Conservation (phyloP, 148 eudicot genomes). For the Euryodendron excelsum region DNA sequence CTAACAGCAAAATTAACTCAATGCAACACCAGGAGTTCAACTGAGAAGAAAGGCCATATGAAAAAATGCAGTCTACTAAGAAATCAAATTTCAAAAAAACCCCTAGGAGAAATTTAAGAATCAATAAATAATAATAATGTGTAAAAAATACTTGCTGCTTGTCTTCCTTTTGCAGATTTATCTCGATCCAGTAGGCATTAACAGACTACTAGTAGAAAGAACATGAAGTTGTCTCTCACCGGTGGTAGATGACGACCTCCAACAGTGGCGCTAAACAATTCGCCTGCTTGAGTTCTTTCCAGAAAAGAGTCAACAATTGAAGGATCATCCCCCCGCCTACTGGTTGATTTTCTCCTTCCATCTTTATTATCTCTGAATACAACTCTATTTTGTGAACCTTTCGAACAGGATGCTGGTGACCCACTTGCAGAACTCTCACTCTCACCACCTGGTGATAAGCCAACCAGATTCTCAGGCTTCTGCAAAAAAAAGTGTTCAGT, state of each 20-base stretch:
- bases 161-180: neutral
- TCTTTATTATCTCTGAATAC: constrained; percentile 32
- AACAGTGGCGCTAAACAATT: constrained; percentile 38
- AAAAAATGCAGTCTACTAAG: neutral
- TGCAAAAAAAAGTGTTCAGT: constrained; percentile 15
- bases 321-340: constrained; percentile 25
- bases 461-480: constrained; percentile 38
- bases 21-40: neutral
- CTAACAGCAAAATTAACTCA: neutral
- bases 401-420: constrained; percentile 42
- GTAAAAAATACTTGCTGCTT: neutral
- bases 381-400: constrained; percentile 27
- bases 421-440: constrained; percentile 39
- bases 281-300: constrained; percentile 46
- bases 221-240: constrained; percentile 21
- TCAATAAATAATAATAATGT: neutral
- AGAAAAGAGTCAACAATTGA: constrained; percentile 21
- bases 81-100: neutral
- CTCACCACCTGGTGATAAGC: constrained; percentile 26
- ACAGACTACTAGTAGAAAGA: neutral
- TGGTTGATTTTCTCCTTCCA: constrained; percentile 36
- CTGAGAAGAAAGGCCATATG: neutral
- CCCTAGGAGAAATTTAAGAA: neutral
- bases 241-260: constrained; percentile 36
- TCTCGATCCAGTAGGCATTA: neutral